phyloP scores from a whole-genome alignment of 371 early-diverging fungal genomes.

The Rhizopus arrhizus region DNA sequence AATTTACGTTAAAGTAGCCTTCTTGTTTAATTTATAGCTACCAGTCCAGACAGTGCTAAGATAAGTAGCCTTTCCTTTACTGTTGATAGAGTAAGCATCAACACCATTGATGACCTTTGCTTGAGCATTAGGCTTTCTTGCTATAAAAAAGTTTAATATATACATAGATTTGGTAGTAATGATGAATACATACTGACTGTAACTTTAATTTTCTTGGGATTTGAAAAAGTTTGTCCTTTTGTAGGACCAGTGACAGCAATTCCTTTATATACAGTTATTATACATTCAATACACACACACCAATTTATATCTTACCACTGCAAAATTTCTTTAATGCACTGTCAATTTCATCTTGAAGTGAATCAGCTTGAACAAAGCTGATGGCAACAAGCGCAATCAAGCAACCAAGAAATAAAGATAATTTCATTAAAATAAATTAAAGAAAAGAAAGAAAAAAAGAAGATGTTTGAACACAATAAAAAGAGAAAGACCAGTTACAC shows the following conservation, averaged over 20 bases:
- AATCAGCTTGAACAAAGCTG: constrained; percentile 39
- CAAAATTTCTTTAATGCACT: constrained; percentile 51
- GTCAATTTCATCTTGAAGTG: constrained; percentile 47
- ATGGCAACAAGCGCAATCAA: constrained; percentile 31
- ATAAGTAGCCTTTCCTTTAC: constrained; percentile 41
- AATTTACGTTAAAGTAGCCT: constrained; percentile 46
- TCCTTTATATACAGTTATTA: constrained; percentile 11
- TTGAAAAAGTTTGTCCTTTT: constrained; percentile 37
- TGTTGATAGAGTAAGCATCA: constrained; percentile 46
- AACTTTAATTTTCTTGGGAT: constrained; percentile 44
- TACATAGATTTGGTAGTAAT: not conserved
- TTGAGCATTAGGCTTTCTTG: constrained; percentile 42
- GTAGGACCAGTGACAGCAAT: constrained; percentile 41
- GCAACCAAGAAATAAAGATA: constrained; percentile 31
- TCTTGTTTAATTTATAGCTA: constrained; percentile 38
- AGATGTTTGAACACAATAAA: not conserved
- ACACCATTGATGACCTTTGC: constrained; percentile 49
- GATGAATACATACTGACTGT: constrained; percentile 46
- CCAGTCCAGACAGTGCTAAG: constrained; percentile 50
- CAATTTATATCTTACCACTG: constrained; percentile 29
- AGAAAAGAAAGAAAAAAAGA: too few species aligned
- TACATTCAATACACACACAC: not conserved
- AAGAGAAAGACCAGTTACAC: not conserved
- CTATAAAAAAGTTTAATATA: constrained; percentile 17
- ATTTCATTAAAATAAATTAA: constrained; percentile 21